These are phyloP conservation scores for Penicillium paneum DNA, from an alignment of 2,329 filamentous ascomycete genomes.

Conservation along the genomic window DNA sequence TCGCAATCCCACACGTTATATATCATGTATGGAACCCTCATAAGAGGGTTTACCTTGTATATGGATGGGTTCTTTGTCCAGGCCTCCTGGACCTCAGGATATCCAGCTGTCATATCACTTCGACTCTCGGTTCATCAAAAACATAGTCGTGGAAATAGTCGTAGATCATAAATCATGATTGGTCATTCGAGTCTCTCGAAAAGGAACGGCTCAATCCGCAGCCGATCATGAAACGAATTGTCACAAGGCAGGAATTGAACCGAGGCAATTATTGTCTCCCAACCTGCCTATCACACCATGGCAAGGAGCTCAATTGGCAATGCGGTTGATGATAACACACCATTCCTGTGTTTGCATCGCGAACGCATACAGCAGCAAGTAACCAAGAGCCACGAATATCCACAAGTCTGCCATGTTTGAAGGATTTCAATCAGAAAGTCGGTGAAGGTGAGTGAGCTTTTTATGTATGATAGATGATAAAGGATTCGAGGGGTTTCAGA, in stretches of 20 bases:
- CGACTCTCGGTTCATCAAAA: background rate
- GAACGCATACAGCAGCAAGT: constrained; percentile 37
- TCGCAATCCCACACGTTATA: background rate
- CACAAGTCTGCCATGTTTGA: constrained; percentile 30
- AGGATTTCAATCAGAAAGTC: background rate
- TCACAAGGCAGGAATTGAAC: background rate
- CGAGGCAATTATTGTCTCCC: background rate
- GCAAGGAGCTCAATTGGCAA: constrained; percentile 19
- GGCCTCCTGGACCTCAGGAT: background rate
- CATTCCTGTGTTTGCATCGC: constrained; percentile 24
- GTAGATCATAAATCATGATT: constrained; percentile 2
- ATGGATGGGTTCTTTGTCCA: background rate
- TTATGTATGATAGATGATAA: background rate
- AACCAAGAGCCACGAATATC: constrained; percentile 36
- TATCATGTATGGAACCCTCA: background rate
- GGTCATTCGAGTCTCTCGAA: background rate
- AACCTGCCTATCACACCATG: background rate
- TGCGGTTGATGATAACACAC: constrained; percentile 11
- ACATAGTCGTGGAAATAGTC: background rate
- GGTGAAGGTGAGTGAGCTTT: constrained; percentile 1
- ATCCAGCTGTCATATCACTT: background rate
- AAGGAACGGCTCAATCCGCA: background rate
- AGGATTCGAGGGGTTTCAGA: background rate
- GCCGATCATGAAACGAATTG: background rate
- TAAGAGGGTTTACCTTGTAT: background rate